phyloP scores from a whole-genome alignment of 1,284 basidiomycete genomes.

The Jaminaea rosea region DNA sequence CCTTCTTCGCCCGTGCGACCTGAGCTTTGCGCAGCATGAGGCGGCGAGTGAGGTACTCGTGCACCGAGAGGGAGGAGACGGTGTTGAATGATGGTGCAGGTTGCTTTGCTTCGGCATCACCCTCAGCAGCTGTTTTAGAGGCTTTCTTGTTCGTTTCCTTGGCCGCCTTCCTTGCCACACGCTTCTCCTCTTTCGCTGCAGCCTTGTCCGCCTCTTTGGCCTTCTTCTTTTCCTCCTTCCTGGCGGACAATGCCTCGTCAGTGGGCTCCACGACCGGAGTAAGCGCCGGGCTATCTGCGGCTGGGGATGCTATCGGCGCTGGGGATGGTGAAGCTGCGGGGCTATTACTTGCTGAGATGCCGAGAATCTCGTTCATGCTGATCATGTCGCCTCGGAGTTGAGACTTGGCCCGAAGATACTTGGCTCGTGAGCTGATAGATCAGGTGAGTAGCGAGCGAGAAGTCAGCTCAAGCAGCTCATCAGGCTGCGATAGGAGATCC shows the following conservation, averaged over 20 bases:
- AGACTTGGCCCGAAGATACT: conserved; percentile 41
- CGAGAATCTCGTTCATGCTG: conserved; percentile 42
- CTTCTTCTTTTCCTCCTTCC: conserved; percentile 10
- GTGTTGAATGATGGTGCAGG: background rate
- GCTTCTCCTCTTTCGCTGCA: conserved; percentile 14
- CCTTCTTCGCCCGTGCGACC: conserved; percentile 25
- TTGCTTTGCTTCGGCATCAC: background rate
- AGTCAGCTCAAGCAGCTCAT: no score
- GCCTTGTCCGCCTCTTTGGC: conserved; percentile 6
- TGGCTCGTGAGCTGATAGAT: conserved; percentile 21
- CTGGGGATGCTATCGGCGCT: conserved; percentile 6
- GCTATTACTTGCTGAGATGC: conserved; percentile 20
- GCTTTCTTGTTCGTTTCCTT: conserved; percentile 1
- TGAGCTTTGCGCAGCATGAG: conserved; percentile 36
- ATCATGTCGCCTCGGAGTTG: conserved; percentile 27
- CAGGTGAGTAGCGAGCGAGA: background rate
- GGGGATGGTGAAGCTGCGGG: conserved; percentile 17
- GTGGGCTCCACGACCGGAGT: no score
- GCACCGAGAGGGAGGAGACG: conserved; percentile 12
- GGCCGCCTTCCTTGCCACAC: background rate
- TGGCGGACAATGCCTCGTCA: conserved; percentile 5
- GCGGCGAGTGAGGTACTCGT: conserved; percentile 35
- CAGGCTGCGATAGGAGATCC: no score
- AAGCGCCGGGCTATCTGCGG: conserved; percentile 1
- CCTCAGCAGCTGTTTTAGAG: background rate